Evolutionary conservation across 2,329 filamentous ascomycete genomes (phyloP).

Genomic region (Alternaria sp.): DNA sequence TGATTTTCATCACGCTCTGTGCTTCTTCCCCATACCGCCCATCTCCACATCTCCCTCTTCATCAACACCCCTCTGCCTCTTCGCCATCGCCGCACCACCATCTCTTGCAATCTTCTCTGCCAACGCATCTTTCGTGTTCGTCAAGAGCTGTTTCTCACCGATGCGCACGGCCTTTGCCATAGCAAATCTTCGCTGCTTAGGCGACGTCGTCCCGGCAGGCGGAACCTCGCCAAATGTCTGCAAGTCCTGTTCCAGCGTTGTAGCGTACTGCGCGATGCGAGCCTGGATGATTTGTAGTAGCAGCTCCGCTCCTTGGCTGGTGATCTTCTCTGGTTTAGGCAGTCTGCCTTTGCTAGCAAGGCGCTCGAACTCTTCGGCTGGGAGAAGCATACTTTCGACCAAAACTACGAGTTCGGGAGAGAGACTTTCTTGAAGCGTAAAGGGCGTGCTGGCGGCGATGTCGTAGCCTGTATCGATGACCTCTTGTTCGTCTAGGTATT

Average conservation of each 20-base stretch:
- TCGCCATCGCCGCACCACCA: conserved; percentile 22
- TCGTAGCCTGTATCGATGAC: conserved; percentile 79
- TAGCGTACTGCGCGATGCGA: conserved; percentile 60
- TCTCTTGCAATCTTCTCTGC: conserved; percentile 42
- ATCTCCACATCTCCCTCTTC: conserved; percentile 40
- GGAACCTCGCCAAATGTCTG: conserved; percentile 54
- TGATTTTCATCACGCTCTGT: conserved; percentile 27
- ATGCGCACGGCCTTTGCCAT: conserved; percentile 74
- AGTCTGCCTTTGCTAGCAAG: conserved; percentile 54
- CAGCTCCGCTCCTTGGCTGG: conserved; percentile 50
- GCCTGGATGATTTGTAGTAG: conserved; percentile 51
- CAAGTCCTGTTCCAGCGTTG: conserved; percentile 63
- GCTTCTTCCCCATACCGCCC: conserved; percentile 38
- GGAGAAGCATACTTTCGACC: conserved; percentile 56
- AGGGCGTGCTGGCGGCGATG: conserved; percentile 47
- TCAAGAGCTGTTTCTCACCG: conserved; percentile 75
- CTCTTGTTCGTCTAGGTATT: conserved; percentile 68
- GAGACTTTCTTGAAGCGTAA: conserved; percentile 47
- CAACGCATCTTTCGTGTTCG: conserved; percentile 58
- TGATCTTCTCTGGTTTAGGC: conserved; percentile 54
- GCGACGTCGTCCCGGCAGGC: conserved; percentile 3
- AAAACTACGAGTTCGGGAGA: conserved; percentile 55
- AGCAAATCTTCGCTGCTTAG: conserved; percentile 41
- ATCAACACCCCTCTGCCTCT: conserved; percentile 36
- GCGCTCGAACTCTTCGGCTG: conserved; percentile 51